Conservation (phyloP, 2,329 filamentous ascomycete species). For the Diaporthe caulivora region DNA sequence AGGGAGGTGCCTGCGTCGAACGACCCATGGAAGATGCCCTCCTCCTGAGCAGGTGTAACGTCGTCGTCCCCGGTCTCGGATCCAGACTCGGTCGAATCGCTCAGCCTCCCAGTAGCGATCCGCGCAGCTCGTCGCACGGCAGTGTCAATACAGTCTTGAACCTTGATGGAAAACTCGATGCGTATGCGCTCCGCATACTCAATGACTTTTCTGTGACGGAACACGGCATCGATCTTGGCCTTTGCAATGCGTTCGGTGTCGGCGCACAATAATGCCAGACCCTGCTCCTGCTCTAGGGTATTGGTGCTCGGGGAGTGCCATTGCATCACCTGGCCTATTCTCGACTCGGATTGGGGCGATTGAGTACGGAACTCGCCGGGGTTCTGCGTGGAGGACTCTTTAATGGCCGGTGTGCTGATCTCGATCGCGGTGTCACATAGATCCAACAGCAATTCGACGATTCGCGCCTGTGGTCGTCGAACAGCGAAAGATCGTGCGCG, state of each 20-base stretch:
- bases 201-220: conserved; percentile 90
- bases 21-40: conserved; percentile 67
- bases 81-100: conserved; percentile 78
- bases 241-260: conserved; percentile 89
- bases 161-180: conserved; percentile 90
- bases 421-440: conserved; percentile 96
- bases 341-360: conserved; percentile 94
- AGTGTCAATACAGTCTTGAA: conserved; percentile 95
- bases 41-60: conserved; percentile 60
- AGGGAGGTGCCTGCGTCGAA: conserved; percentile 70
- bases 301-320: conserved; percentile 97
- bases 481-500: conserved; percentile 92
- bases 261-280: conserved; percentile 85
- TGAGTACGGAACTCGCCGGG: conserved; percentile 88
- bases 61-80: conserved; percentile 60
- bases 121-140: conserved; percentile 90
- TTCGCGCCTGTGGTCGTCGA: conserved; percentile 87
- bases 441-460: conserved; percentile 94
- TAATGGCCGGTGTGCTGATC: conserved; percentile 93
- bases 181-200: conserved; percentile 97
- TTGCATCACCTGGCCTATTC: conserved; percentile 92
- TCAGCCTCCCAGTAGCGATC: conserved; percentile 86
- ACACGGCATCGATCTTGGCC: conserved; percentile 91
- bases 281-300: conserved; percentile 93
- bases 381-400: conserved; percentile 77